These are phyloP conservation scores for Debaryomyces subglobosus DNA, from an alignment of 1,139 yeast species.

Conservation along the genomic window DNA sequence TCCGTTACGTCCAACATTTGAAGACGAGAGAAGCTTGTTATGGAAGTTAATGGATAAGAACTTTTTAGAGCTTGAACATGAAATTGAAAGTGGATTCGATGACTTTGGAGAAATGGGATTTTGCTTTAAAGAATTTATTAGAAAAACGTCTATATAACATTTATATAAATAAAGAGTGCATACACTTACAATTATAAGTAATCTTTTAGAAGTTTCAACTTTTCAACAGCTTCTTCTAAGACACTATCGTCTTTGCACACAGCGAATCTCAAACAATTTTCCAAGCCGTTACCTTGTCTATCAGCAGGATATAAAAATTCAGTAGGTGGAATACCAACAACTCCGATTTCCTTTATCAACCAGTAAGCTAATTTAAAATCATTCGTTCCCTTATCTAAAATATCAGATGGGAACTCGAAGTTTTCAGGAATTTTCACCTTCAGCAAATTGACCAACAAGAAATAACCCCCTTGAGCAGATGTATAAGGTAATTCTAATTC, in stretches of 20 bases:
- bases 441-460: constrained; percentile 82
- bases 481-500: constrained; percentile 89
- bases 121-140: constrained; percentile 50
- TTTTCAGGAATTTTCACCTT: constrained; percentile 77
- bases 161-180: constrained; percentile 7
- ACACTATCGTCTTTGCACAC: constrained; percentile 89
- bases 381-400: constrained; percentile 63
- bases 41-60: constrained; percentile 54
- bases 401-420: constrained; percentile 71
- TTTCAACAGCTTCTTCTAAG: constrained; percentile 77
- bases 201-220: constrained; percentile 69
- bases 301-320: constrained; percentile 70
- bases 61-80: constrained; percentile 26
- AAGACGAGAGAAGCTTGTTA: constrained; percentile 59
- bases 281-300: constrained; percentile 74
- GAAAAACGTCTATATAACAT: constrained; percentile 2
- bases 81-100: constrained; percentile 67
- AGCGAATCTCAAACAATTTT: constrained; percentile 87
- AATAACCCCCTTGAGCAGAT: constrained; percentile 89
- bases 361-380: constrained; percentile 91
- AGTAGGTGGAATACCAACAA: constrained; percentile 95
- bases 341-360: constrained; percentile 90
- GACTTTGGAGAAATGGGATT: constrained; percentile 82
- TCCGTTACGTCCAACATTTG: constrained; percentile 72
- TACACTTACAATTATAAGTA: constrained; percentile 40